These are phyloP conservation scores for Tanacetum coccineum DNA, from an alignment of 129 eudicot species.

Conservation along the genomic window DNA sequence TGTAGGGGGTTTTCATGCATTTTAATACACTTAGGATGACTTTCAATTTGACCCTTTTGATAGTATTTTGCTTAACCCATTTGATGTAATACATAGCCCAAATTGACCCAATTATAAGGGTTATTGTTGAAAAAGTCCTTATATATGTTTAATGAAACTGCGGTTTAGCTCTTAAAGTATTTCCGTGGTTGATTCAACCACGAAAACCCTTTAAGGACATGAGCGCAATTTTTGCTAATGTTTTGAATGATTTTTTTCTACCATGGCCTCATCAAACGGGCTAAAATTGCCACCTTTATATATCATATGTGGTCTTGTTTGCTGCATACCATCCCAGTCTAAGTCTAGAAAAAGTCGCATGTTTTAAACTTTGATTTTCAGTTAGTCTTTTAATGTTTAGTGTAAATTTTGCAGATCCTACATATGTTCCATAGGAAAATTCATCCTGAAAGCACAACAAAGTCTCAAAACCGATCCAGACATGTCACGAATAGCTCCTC, in stretches of 20 bases:
- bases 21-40: neutral
- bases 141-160: no score
- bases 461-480: constrained; percentile 33
- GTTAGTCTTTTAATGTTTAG: constrained; percentile 5
- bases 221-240: no score
- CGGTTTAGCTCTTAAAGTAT: no score
- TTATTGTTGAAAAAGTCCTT: no score
- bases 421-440: constrained; percentile 80
- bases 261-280: neutral
- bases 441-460: constrained; percentile 61
- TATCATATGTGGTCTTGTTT: neutral
- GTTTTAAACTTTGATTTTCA: neutral
- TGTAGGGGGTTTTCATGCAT: neutral
- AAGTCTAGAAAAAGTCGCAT: neutral
- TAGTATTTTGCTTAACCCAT: neutral
- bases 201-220: no score
- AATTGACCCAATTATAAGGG: neutral
- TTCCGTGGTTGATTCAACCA: no score
- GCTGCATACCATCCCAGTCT: neutral
- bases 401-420: constrained; percentile 55
- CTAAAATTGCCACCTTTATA: neutral
- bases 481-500: constrained; percentile 21
- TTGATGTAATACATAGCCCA: neutral
- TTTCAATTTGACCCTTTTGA: neutral
- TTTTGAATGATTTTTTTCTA: no score